Conservation (phyloP, 805 yeast genomes). For the Cyberlindnera samutprakarnensis region DNA sequence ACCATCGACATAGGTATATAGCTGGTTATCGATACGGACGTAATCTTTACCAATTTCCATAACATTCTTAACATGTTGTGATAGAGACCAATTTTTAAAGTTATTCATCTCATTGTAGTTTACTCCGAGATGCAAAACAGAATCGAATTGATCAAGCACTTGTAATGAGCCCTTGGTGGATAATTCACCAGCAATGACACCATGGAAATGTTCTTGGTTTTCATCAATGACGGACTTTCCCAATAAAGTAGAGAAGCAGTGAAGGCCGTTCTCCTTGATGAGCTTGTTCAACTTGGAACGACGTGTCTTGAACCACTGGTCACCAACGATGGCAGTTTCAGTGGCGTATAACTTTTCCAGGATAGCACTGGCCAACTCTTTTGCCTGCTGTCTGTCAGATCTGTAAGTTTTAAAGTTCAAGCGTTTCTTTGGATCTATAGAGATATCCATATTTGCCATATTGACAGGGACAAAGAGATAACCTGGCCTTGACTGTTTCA, state of each 20-base stretch:
- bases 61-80: slow-evolving; percentile 12
- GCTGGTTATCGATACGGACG: slow-evolving; percentile 13
- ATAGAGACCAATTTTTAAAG: slow-evolving; percentile 5
- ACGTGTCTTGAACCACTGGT: slow-evolving; percentile 57
- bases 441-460: slow-evolving; percentile 32
- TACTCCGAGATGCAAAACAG: slow-evolving; percentile 63
- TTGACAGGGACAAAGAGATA: slow-evolving; percentile 63
- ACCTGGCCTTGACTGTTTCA: slow-evolving; percentile 57
- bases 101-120: slow-evolving; percentile 52
- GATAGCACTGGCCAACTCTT: slow-evolving; percentile 34
- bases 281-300: slow-evolving; percentile 38
- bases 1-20: slow-evolving; percentile 12
- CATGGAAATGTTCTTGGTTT: slow-evolving; percentile 46
- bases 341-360: slow-evolving; percentile 39
- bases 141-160: slow-evolving; percentile 48
- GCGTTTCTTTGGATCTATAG: slow-evolving; percentile 24
- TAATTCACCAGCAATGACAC: slow-evolving; percentile 58
- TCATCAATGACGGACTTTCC: slow-evolving; percentile 28
- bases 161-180: slow-evolving; percentile 38
- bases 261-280: slow-evolving; percentile 26
- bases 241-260: slow-evolving; percentile 8
- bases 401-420: slow-evolving; percentile 21
- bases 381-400: slow-evolving; percentile 20
- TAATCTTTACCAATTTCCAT: slow-evolving; percentile 21
- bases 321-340: slow-evolving; percentile 66